Conservation (phyloP, 2,329 filamentous ascomycete species). For the Aquanectria penicillioides region DNA sequence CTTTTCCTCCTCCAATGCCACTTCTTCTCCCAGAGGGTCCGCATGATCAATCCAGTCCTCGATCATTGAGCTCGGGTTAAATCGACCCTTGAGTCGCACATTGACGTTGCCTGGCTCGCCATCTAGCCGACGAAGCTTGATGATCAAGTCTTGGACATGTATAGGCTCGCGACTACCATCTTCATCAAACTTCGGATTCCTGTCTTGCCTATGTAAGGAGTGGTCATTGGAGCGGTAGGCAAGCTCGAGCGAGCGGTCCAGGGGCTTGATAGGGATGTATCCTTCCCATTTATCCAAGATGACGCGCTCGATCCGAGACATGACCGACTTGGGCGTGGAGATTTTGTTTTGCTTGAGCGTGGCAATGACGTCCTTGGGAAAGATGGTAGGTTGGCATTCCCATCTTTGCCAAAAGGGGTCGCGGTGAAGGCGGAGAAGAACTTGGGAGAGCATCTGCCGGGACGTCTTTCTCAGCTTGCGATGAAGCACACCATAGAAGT, state of each 20-base stretch:
- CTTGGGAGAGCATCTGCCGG: slow-evolving; percentile 36
- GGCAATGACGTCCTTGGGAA: slow-evolving; percentile 40
- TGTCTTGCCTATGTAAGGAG: slow-evolving; percentile 36
- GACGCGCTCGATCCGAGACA: slow-evolving; percentile 43
- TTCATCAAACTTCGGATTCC: not conserved
- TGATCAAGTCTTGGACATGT: slow-evolving; percentile 23
- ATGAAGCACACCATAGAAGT: slow-evolving; percentile 47
- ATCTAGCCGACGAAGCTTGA: slow-evolving; percentile 35
- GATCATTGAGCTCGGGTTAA: slow-evolving; percentile 34
- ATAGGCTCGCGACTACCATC: slow-evolving; percentile 12
- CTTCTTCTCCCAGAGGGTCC: not conserved
- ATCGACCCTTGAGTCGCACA: slow-evolving; percentile 36
- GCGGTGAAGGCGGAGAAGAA: slow-evolving; percentile 40
- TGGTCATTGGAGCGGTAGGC: slow-evolving; percentile 42
- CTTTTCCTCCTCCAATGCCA: not conserved
- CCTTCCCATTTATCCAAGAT: slow-evolving; percentile 43
- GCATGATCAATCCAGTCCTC: slow-evolving; percentile 24
- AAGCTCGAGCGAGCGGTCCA: slow-evolving; percentile 39
- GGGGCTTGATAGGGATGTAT: slow-evolving; percentile 42
- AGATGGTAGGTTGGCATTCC: slow-evolving; percentile 38
- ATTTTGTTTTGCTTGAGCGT: slow-evolving; percentile 33
- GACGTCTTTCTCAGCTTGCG: slow-evolving; percentile 42
- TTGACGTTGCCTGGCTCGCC: slow-evolving; percentile 30
- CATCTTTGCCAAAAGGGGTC: slow-evolving; percentile 40
- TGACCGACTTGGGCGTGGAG: slow-evolving; percentile 29